Percentiles rank a stretch among this genome's conserved stretches.
Conservation (phyloP, 371 early-diverging fungal species). For the Parasitella parasitica region DNA sequence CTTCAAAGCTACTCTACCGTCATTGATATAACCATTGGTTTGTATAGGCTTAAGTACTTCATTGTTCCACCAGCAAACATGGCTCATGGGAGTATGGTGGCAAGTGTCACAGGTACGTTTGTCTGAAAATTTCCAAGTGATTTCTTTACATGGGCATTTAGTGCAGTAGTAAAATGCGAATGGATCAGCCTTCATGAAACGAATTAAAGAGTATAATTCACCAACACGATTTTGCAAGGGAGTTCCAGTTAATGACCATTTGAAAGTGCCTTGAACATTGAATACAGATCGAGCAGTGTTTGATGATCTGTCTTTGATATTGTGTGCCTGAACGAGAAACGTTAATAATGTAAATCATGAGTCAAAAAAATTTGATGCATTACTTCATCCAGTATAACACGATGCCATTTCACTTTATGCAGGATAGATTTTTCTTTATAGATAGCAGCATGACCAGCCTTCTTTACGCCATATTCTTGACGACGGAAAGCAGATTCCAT, state of each 20-base stretch:
- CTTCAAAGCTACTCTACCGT: slow-evolving; percentile 70
- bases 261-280: slow-evolving; percentile 68
- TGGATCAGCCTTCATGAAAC: slow-evolving; percentile 76
- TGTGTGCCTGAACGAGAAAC: slow-evolving; percentile 71
- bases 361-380: too few species aligned
- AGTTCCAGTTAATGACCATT: slow-evolving; percentile 95
- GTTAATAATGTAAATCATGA: neutral
- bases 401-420: slow-evolving; percentile 80
- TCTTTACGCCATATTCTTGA: slow-evolving; percentile 68
- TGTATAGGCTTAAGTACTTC: slow-evolving; percentile 95
- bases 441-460: slow-evolving; percentile 42
- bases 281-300: slow-evolving; percentile 91
- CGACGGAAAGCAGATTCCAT: slow-evolving; percentile 76
- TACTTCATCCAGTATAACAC: slow-evolving; percentile 88
- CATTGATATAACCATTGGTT: slow-evolving; percentile 63
- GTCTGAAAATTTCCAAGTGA: slow-evolving; percentile 79
- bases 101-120: slow-evolving; percentile 71
- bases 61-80: slow-evolving; percentile 96
- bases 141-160: slow-evolving; percentile 77
- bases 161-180: slow-evolving; percentile 90
- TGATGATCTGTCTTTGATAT: slow-evolving; percentile 91
- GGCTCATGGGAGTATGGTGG: slow-evolving; percentile 77
- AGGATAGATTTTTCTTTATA: slow-evolving; percentile 69
- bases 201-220: slow-evolving; percentile 94
- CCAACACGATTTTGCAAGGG: slow-evolving; percentile 98